phyloP scores from a whole-genome alignment of 2,329 filamentous ascomycete species.

The Biscogniauxia mediterranea region DNA sequence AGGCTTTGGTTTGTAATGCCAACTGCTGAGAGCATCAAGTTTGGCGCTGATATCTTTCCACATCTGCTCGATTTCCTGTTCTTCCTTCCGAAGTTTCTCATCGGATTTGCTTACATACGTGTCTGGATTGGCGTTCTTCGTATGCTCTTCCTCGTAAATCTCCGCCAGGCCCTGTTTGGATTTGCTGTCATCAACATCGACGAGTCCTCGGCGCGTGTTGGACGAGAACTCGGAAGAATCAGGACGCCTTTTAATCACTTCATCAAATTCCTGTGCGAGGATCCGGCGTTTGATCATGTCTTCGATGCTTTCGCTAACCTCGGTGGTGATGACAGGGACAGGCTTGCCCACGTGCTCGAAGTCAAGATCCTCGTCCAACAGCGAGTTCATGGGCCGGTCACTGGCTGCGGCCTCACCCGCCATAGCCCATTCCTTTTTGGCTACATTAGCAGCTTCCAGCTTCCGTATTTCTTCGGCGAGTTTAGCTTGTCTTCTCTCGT shows the following conservation, averaged over 20 bases:
- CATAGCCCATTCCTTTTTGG: constrained; percentile 87
- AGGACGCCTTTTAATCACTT: constrained; percentile 78
- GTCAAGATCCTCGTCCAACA: constrained; percentile 91
- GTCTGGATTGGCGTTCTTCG: constrained; percentile 72
- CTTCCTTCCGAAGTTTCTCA: constrained; percentile 78
- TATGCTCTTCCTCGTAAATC: constrained; percentile 90
- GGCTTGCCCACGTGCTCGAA: constrained; percentile 96
- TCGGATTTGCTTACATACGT: constrained; percentile 78
- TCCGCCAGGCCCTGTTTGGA: constrained; percentile 85
- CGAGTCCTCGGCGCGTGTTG: constrained; percentile 65
- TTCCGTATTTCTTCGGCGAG: constrained; percentile 87
- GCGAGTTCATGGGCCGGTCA: constrained; percentile 83
- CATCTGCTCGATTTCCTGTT: constrained; percentile 76
- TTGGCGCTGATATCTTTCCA: constrained; percentile 80
- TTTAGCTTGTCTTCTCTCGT: constrained; percentile 83
- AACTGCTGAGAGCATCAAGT: constrained; percentile 86
- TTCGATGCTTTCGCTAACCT: constrained; percentile 88
- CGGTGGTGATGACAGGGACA: constrained; percentile 87
- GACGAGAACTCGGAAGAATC: constrained; percentile 63
- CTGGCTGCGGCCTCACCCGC: constrained; percentile 81
- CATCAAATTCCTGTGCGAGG: constrained; percentile 85
- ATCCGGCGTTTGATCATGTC: constrained; percentile 93
- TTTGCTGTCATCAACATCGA: constrained; percentile 85
- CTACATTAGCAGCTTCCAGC: constrained; percentile 84
- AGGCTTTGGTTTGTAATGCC: constrained; percentile 92